A percentile compares a stretch with the other conserved stretches of the same genome.
phyloP scores from a whole-genome alignment of 495 filamentous ascomycete species.

The Podospora didyma region DNA sequence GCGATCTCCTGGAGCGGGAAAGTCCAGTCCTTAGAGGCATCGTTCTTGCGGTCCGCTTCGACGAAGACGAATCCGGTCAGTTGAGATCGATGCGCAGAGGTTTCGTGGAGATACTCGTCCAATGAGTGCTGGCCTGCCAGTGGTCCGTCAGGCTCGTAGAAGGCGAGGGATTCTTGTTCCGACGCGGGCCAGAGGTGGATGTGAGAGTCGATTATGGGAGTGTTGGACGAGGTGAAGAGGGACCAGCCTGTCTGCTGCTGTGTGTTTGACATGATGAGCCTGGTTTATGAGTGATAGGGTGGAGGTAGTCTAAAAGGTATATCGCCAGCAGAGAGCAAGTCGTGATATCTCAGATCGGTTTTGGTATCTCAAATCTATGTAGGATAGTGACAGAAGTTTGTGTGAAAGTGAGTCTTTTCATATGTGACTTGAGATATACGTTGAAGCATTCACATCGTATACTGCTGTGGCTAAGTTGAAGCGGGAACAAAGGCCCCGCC shows the following conservation, averaged over 20 bases:
- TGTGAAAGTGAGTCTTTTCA: no score
- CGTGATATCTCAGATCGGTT: no score
- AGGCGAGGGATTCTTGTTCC: slow-evolving; percentile 59
- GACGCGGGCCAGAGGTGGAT: slow-evolving; percentile 75
- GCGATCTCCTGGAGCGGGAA: slow-evolving; percentile 66
- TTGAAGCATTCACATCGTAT: no score
- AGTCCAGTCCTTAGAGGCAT: slow-evolving; percentile 44
- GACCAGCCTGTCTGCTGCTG: no score
- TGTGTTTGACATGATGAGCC: no score
- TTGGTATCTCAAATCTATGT: no score
- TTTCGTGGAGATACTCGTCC: slow-evolving; percentile 39
- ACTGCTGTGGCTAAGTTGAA: no score
- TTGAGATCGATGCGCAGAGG: slow-evolving; percentile 15
- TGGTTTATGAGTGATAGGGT: no score
- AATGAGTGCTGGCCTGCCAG: slow-evolving; percentile 61
- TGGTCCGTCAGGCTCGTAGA: slow-evolving; percentile 54
- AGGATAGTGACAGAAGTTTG: no score
- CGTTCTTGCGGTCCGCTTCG: slow-evolving; percentile 72
- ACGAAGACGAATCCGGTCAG: slow-evolving; percentile 72
- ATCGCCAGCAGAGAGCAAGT: no score
- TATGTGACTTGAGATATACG: no score
- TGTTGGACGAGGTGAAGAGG: slow-evolving; percentile 1
- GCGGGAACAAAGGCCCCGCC: not conserved
- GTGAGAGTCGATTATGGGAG: slow-evolving; percentile 73
- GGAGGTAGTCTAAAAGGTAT: no score